Evolutionary conservation across 495 filamentous ascomycete genomes (phyloP), one percentile per base, ranked within the genome.

Genomic region (Cudoniella acicularis): DNA sequence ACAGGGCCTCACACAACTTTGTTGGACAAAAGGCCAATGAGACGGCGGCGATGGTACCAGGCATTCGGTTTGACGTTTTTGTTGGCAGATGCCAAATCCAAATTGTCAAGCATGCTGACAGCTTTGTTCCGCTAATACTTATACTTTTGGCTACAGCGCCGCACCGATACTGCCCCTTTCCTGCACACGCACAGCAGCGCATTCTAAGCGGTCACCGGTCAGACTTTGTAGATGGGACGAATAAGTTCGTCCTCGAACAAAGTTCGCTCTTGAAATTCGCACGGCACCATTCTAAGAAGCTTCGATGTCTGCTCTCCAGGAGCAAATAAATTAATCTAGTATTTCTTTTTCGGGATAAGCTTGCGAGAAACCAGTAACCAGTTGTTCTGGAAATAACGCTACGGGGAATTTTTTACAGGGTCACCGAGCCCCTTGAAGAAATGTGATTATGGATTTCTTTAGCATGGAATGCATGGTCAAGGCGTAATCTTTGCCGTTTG

Each of bases 381-480:
- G 43, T 47, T 21, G 43, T 9, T 47, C 16, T 4, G 43, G 20
- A 47, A 47, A 47, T n/a, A 47, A 47, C 43, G 43, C 43, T 47
- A 47, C 43, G 43, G 43, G 43, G 43, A 47, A 47, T 47, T 47
- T 47, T 21, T 4, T n/a, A 47, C 43, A 47, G 43, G 43, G 43
- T 21, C 20, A n/a, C 13, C 8, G n/a, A 8, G 13, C 8, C 16
- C 43, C 43, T 21, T 8, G 43, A n/a, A n/a, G 20, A 47, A 9
- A 9, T 21, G 13, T 21, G 20, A 47, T 47, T 21, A 47, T 21
- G 43, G 20, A 47, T 47, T 47, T 47, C 43, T 47, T 47, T 47
- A 47, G 43, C 43, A 47, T 17, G 43, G 16, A 8, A 17, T 9
- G 20, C 20, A 17, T 47, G 20, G 13, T n/a, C 20, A 21, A 47